These are phyloP conservation scores for Gossypium sturtianum DNA, from an alignment of 345 rosid genomes.

Conservation along the genomic window DNA sequence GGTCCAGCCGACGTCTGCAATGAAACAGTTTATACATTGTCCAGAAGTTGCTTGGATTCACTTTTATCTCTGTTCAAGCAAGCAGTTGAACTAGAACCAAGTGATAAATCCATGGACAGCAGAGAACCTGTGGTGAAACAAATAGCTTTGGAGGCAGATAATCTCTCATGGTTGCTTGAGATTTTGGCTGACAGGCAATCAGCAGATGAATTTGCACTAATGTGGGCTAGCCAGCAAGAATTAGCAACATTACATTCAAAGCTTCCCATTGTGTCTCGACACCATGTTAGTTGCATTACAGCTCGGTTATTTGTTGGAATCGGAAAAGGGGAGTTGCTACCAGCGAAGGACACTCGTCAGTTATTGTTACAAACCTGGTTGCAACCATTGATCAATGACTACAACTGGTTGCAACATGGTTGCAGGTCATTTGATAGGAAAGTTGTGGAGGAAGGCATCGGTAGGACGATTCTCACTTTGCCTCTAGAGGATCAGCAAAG, in stretches of 20 bases:
- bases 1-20: slow-evolving; percentile 54
- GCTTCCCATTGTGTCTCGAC: slow-evolving; percentile 65
- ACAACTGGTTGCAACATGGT: slow-evolving; percentile 91
- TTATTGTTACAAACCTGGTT: slow-evolving; percentile 74
- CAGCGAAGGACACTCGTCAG: slow-evolving; percentile 72
- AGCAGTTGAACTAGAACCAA: slow-evolving; percentile 46
- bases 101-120: slow-evolving; percentile 20
- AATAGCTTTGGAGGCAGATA: slow-evolving; percentile 78
- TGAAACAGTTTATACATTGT: slow-evolving; percentile 58
- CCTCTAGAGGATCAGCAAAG: slow-evolving; percentile 92
- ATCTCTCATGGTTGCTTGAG: slow-evolving; percentile 87
- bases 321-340: slow-evolving; percentile 87
- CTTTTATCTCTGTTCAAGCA: slow-evolving; percentile 51
- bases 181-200: slow-evolving; percentile 72
- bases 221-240: slow-evolving; percentile 82
- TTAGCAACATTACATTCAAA: slow-evolving; percentile 58
- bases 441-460: slow-evolving; percentile 93
- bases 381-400: slow-evolving; percentile 86
- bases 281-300: slow-evolving; percentile 83
- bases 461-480: slow-evolving; percentile 82
- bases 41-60: slow-evolving; percentile 60
- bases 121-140: slow-evolving; percentile 54
- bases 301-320: slow-evolving; percentile 78
- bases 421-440: slow-evolving; percentile 83
- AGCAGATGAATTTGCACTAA: slow-evolving; percentile 70